These are phyloP conservation scores for Brassica nigra DNA, from an alignment of 345 rosid genomes.

Conservation along the genomic window DNA sequence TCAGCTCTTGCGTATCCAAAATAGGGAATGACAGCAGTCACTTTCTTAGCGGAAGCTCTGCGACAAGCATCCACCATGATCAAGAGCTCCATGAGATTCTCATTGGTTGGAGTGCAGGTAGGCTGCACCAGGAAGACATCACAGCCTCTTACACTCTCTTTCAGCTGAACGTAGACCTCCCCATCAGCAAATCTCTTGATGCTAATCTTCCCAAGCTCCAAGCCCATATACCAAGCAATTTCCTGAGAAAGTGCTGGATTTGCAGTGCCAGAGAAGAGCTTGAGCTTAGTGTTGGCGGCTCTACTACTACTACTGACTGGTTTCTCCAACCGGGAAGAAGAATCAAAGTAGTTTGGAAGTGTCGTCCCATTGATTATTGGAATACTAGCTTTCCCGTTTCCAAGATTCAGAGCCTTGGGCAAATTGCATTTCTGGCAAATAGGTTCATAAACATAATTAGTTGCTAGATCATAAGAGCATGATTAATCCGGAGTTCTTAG, in stretches of 20 bases:
- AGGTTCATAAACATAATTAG: not conserved
- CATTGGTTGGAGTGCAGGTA: constrained; percentile 95
- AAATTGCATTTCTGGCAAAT: constrained; percentile 54
- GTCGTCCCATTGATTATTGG: constrained; percentile 55
- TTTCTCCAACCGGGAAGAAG: constrained; percentile 55
- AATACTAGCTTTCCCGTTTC: constrained; percentile 52
- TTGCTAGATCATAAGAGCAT: too few relatives aligned
- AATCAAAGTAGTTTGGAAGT: constrained; percentile 59
- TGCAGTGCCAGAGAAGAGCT: constrained; percentile 73
- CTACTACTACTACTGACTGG: constrained; percentile 29
- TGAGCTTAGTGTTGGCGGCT: constrained; percentile 45
- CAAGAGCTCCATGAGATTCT: constrained; percentile 94
- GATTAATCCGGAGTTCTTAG: too few relatives aligned
- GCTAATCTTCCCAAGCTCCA: constrained; percentile 85
- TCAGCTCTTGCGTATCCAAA: constrained; percentile 99
- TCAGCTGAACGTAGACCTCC: constrained; percentile 85
- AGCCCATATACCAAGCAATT: constrained; percentile 97
- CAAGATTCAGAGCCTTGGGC: constrained; percentile 42
- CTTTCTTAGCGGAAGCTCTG: constrained; percentile 93
- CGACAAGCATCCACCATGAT: constrained; percentile 96
- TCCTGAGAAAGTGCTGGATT: constrained; percentile 80
- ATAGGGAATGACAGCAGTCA: constrained; percentile 93
- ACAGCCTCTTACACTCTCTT: constrained; percentile 98
- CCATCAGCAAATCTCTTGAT: constrained; percentile 97
- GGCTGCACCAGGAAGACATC: constrained; percentile 94